These are phyloP conservation scores for Tulasnella sp. DNA, from an alignment of 768 basidiomycete species.

Conservation along the genomic window DNA sequence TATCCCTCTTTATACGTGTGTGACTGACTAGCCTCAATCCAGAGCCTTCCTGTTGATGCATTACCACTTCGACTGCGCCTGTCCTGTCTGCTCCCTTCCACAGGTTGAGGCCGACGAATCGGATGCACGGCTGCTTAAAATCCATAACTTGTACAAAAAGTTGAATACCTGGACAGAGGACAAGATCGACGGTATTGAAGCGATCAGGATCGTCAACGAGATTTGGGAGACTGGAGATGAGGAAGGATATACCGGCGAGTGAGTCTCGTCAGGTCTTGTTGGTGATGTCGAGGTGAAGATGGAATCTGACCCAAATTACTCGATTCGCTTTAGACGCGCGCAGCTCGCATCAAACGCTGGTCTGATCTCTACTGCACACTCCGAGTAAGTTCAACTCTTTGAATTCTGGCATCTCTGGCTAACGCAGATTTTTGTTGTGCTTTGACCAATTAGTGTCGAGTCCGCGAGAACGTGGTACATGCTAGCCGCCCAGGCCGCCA, in stretches of 20 bases:
- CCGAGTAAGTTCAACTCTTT: too few relatives aligned
- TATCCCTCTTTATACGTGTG: not conserved
- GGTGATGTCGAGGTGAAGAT: too few relatives aligned
- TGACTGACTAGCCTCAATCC: constrained; percentile 15
- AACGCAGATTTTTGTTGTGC: too few relatives aligned
- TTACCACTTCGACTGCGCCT: constrained; percentile 52
- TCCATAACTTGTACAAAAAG: constrained; percentile 36
- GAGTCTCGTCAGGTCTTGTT: not conserved
- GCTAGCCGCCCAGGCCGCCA: too few relatives aligned
- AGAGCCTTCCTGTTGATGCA: constrained; percentile 41
- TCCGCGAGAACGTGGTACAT: too few relatives aligned
- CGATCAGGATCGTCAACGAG: constrained; percentile 36
- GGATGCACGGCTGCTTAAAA: constrained; percentile 39
- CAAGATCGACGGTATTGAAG: constrained; percentile 39
- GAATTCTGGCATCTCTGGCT: too few relatives aligned
- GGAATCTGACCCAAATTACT: too few relatives aligned
- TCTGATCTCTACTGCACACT: too few relatives aligned
- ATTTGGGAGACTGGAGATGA: constrained; percentile 51
- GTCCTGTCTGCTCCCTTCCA: constrained; percentile 47
- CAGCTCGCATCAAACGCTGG: too few relatives aligned
- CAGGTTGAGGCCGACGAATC: constrained; percentile 39
- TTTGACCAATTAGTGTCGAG: too few relatives aligned
- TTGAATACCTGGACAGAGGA: constrained; percentile 42
- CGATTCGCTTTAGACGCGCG: too few relatives aligned
- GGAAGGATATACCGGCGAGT: constrained; percentile 57